Evolutionary conservation across 768 basidiomycete species (phyloP), one percentile per base, ranked within the genome.

Genomic region (Asterophora lycoperdoides): DNA sequence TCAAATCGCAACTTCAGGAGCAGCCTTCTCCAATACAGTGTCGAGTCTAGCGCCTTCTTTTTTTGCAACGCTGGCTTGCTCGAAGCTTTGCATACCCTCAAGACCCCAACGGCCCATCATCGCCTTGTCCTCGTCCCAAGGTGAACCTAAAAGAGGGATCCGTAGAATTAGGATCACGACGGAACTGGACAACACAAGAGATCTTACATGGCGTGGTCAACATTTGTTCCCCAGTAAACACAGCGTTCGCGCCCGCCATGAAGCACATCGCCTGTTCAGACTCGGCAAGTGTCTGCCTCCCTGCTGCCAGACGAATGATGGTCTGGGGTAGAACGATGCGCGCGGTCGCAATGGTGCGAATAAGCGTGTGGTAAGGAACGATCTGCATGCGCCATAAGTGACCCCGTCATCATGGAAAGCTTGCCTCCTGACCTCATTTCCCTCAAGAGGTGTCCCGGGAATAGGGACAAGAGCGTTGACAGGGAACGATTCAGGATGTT

Each of bases 151-250:
- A 39, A 41, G 43, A 44, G 44, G 49, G 42, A 15, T 20, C 46
- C 48, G 30, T 44, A 41, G 49, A 56, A 44, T 50, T 10, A 58
- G 45, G 46, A 49, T 46, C 43, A 44, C 5, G 15, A 30, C 39
- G 34, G 46, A 60, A 11, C 20, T 20, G 49, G 30, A 48, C 26
- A 47, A 32, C 40, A 36, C 39, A 41, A 30, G 50, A 43, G 23
- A 28, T 75, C 89, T 71, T 60, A 87, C 93, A 96, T 39, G 94
- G 93, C 11, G 95, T 98, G 10, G 95, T 98, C 56, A 98, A 67
- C 95, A 98, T 98, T 58, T 85, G 78, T 63, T 97, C 95, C 36
- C 94, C 95, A n/a, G 95, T 98, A 66, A 98, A 98, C 52, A 98
- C 86, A 17, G 95, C 95, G 62, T 98, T 98, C 17, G 94, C 95